phyloP scores from a whole-genome alignment of 306 rosid species.

The Medicago ruthenica region DNA sequence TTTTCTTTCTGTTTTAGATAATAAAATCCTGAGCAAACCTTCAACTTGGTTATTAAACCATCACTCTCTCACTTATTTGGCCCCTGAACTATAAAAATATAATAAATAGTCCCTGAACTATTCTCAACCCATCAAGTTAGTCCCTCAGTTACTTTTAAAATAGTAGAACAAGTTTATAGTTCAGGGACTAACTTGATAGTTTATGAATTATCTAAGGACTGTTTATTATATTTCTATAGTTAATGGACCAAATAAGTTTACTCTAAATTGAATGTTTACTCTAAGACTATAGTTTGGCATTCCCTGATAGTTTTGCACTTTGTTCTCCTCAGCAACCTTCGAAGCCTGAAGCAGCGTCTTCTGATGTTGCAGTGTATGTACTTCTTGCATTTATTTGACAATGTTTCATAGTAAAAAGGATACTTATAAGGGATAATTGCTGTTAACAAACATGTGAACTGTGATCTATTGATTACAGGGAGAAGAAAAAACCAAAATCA shows the following conservation, averaged over 20 bases:
- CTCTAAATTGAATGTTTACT: no score
- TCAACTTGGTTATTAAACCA: no score
- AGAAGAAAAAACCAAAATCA: slow-evolving; percentile 62
- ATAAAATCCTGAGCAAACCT: background rate
- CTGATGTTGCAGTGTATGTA: slow-evolving; percentile 66
- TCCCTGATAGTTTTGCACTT: slow-evolving; percentile 45
- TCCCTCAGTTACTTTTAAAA: no score
- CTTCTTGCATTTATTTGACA: slow-evolving; percentile 33
- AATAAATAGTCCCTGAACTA: no score
- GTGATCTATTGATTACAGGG: slow-evolving; percentile 58
- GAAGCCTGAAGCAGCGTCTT: slow-evolving; percentile 64
- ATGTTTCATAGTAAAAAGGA: slow-evolving; percentile 19
- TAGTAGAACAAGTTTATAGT: no score
- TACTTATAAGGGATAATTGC: slow-evolving; percentile 1
- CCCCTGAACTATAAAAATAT: no score
- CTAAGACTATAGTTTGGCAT: slow-evolving; percentile 20
- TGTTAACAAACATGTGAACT: slow-evolving; percentile 35
- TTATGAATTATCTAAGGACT: no score
- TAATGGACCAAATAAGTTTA: no score
- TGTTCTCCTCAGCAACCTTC: slow-evolving; percentile 61
- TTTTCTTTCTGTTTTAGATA: background rate
- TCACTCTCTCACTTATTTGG: no score
- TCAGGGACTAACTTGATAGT: no score
- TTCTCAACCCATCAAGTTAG: no score
- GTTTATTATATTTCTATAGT: no score